phyloP scores from a whole-genome alignment of 139 green algal species.

The Chlamydomonas incerta region DNA sequence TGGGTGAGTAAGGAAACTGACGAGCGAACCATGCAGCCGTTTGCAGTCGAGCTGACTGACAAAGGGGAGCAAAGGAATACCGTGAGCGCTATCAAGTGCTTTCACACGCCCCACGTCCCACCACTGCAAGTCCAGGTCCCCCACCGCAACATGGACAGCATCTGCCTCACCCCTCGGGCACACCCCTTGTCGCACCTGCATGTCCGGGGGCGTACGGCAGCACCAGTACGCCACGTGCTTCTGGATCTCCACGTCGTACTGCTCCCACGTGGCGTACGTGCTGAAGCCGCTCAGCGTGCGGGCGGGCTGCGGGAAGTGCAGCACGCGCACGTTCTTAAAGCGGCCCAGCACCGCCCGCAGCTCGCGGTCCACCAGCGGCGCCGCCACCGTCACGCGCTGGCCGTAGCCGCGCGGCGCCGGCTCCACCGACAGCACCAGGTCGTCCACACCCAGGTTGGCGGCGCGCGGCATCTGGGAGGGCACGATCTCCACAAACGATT shows the following conservation, averaged over 20 bases:
- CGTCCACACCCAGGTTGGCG: not conserved
- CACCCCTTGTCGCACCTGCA: not conserved
- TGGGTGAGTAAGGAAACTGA: too few species aligned
- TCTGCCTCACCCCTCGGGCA: too few species aligned
- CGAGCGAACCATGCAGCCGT: too few species aligned
- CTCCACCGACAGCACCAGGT: not conserved
- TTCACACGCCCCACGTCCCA: too few species aligned
- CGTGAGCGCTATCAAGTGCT: too few species aligned
- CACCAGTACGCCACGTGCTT: slow-evolving; percentile 39
- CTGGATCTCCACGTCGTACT: slow-evolving; percentile 37
- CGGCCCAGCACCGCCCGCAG: not conserved
- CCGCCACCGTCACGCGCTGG: slow-evolving; percentile 6
- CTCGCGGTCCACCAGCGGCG: slow-evolving; percentile 13
- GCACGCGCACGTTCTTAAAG: not conserved
- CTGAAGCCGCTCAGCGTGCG: slow-evolving; percentile 5
- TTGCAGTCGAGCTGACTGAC: too few species aligned
- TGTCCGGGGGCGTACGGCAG: slow-evolving; percentile 31
- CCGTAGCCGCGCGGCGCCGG: not conserved
- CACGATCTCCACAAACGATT: slow-evolving; percentile 18
- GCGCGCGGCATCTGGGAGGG: not conserved
- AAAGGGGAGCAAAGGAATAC: too few species aligned
- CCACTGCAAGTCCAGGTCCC: too few species aligned
- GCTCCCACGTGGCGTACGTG: not conserved
- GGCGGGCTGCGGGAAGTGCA: slow-evolving; percentile 1
- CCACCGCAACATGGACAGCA: too few species aligned